Percentiles rank a stretch among this genome's conserved stretches.
Conservation (phyloP, 257 asterid genomes). For the Scutellaria barbata region DNA sequence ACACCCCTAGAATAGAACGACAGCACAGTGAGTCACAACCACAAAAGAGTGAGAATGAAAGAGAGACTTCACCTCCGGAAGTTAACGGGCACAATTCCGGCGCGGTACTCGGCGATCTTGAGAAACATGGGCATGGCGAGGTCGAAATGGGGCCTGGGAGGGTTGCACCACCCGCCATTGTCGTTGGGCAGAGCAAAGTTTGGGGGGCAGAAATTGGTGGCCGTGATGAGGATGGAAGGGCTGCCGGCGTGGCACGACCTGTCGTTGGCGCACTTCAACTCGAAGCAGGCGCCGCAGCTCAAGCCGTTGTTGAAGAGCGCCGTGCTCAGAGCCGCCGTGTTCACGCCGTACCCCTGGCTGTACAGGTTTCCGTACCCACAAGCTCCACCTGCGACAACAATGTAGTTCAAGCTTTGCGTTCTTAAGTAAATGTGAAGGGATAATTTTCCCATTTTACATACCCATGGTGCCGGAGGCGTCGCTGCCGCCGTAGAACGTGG, state of each 20-base stretch:
- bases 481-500: constrained; percentile 89
- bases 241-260: constrained; percentile 80
- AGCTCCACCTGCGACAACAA: constrained; percentile 70
- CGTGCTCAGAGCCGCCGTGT: constrained; percentile 90
- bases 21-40: too few relatives aligned
- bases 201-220: constrained; percentile 90
- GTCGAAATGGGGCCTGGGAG: constrained; percentile 85
- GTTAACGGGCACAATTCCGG: constrained; percentile 86
- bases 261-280: constrained; percentile 65
- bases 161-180: constrained; percentile 97
- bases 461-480: constrained; percentile 97
- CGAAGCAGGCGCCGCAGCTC: constrained; percentile 87
- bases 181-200: constrained; percentile 74
- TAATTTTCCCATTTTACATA: constrained; percentile 31
- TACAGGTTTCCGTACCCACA: constrained; percentile 86
- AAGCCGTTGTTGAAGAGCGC: constrained; percentile 77
- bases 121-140: constrained; percentile 98
- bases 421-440: not conserved
- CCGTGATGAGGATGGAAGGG: constrained; percentile 77
- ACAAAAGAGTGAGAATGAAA: not conserved
- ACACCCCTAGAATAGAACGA: too few relatives aligned
- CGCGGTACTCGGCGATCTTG: constrained; percentile 80
- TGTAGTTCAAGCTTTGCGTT: not conserved
- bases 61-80: constrained; percentile 59
- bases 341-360: constrained; percentile 92